Evolutionary conservation across 2,329 filamentous ascomycete genomes (phyloP), one percentile per base, ranked within the genome.

Genomic region (Neoascochyta sp.): DNA sequence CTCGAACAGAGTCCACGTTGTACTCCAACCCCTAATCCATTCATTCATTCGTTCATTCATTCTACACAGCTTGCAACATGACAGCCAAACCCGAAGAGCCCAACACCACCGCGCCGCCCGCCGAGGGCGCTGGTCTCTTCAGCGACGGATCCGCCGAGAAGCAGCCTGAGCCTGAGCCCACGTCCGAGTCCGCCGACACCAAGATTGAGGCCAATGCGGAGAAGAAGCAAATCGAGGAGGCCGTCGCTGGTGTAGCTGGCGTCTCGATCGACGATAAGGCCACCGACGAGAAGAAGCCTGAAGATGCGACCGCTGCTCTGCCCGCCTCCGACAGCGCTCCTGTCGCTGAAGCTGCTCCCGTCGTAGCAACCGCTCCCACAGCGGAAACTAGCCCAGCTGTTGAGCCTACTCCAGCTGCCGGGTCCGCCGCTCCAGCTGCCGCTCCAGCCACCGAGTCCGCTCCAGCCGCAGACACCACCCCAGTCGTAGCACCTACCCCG

Each of bases 251-350:
- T 11, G 34, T 49, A 21, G 39, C 48, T 17, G 38, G 32, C 9
- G 42, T 52, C 5, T 42, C 39, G 1, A 42, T 52, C 14, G 37
- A 38, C 16, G 34, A 45, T 9, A 47, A 44, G 20, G 39, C 42
- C 9, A 28, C 36, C 4, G 23, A 41, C 7, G 28, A 41, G 23
- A 36, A 47, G 24, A 34, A 46, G 22, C 14, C 24, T 8, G 43
- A 45, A 8, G 37, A 39, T 10, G 30, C 39, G 9, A 33, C 44
- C 18, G 34, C 39, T 14, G 22, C 30, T 20, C 29, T 39, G 7
- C 22, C 44, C 21, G 36, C 35, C 9, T 22, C 20, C 14, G 34
- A 21, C 11, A 32, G 28, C 8, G 34, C 28, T 7, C 28, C 34
- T 14, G 24, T 36, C 22, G 22, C 23, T 23, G 34, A 30, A 12